phyloP scores from a whole-genome alignment of 2,329 filamentous ascomycete species.

The Arthroderma uncinatum region DNA sequence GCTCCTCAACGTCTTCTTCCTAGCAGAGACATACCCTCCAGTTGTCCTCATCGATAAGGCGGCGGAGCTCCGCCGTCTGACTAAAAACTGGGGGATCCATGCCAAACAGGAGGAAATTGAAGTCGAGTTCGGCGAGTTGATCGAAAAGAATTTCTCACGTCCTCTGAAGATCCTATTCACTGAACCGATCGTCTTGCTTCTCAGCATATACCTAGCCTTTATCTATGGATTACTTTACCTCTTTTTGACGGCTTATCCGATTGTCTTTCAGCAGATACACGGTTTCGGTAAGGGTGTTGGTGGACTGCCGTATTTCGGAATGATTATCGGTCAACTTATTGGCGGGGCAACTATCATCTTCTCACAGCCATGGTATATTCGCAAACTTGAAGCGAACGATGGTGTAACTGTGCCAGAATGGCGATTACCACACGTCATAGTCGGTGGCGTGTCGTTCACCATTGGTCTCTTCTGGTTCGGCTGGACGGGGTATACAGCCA shows the following conservation, averaged over 20 bases:
- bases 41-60: slow-evolving; percentile 48
- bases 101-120: slow-evolving; percentile 48
- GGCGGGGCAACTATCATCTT: slow-evolving; percentile 32
- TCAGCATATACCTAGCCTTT: slow-evolving; percentile 30
- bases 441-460: slow-evolving; percentile 37
- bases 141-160: slow-evolving; percentile 44
- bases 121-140: slow-evolving; percentile 40
- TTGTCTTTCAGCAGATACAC: slow-evolving; percentile 22
- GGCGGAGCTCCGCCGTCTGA: slow-evolving; percentile 42
- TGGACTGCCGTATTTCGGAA: slow-evolving; percentile 35
- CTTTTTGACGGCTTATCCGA: slow-evolving; percentile 26
- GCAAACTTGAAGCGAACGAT: slow-evolving; percentile 26
- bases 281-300: slow-evolving; percentile 24
- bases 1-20: slow-evolving; percentile 40
- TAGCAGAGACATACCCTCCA: slow-evolving; percentile 49
- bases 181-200: slow-evolving; percentile 34
- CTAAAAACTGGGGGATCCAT: slow-evolving; percentile 51
- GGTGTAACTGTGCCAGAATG: slow-evolving; percentile 31
- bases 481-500: slow-evolving; percentile 29
- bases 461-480: slow-evolving; percentile 36
- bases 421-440: slow-evolving; percentile 37
- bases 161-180: slow-evolving; percentile 35
- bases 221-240: slow-evolving; percentile 27
- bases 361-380: slow-evolving; percentile 30
- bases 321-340: slow-evolving; percentile 35